Percentiles rank a stretch among this genome's conserved stretches.
These are phyloP conservation scores for Xerocomellus intermedius DNA, from an alignment of 768 basidiomycete species.

Conservation along the genomic window DNA sequence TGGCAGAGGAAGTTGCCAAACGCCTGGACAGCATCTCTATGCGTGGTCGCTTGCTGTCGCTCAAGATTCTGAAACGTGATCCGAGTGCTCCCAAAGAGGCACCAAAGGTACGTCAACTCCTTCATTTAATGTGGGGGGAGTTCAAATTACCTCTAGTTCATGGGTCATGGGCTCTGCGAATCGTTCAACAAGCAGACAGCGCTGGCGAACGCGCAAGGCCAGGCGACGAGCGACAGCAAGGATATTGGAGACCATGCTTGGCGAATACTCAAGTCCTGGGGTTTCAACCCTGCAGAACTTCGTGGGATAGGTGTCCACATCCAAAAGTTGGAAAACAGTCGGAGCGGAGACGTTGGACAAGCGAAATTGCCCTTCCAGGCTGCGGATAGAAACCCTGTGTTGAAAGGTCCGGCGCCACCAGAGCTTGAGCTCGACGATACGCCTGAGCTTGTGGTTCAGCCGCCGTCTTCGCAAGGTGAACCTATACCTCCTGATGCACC, in stretches of 20 bases:
- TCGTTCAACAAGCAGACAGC: conserved; percentile 72
- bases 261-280: conserved; percentile 67
- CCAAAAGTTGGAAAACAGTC: conserved; percentile 72
- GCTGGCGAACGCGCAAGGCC: conserved; percentile 57
- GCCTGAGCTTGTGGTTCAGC: conserved; percentile 30
- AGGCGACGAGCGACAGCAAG: conserved; percentile 68
- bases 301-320: conserved; percentile 91
- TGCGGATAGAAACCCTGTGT: conserved; percentile 2
- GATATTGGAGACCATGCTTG: conserved; percentile 77
- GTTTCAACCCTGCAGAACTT: conserved; percentile 82
- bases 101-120: conserved; percentile 64
- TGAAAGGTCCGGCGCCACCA: conserved; percentile 2
- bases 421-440: neutral
- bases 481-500: conserved; percentile 3
- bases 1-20: conserved; percentile 75
- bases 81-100: conserved; percentile 84
- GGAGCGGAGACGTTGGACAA: conserved; percentile 50
- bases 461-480: conserved; percentile 35
- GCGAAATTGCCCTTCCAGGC: conserved; percentile 57
- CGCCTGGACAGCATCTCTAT: conserved; percentile 67
- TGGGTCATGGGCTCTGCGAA: conserved; percentile 88
- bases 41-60: conserved; percentile 70
- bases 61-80: conserved; percentile 89
- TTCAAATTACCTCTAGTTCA: conserved; percentile 52
- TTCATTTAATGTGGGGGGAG: neutral